A percentile compares a stretch with the other conserved stretches of the same genome.
phyloP scores from a whole-genome alignment of 176 grass and related monocot genomes.

The Panicum miliaceum region DNA sequence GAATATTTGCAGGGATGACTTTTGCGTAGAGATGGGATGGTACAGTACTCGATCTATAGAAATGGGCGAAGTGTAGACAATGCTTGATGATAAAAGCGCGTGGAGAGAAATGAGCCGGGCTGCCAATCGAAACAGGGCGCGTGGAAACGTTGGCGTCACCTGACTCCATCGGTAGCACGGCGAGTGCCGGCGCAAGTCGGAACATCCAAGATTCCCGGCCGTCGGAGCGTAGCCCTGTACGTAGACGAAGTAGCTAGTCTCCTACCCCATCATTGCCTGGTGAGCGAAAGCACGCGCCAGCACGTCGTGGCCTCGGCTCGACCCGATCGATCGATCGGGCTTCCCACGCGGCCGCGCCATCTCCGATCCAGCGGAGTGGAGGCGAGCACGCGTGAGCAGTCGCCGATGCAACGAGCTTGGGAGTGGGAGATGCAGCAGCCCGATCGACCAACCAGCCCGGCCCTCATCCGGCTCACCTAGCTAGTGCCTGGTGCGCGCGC shows the following conservation, averaged over 20 bases:
- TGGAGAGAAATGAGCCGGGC: neutral
- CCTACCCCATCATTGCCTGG: neutral
- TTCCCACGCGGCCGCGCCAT: neutral
- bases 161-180: neutral
- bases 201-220: conserved; percentile 4
- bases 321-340: neutral
- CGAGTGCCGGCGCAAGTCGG: neutral
- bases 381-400: conserved; percentile 22
- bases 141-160: neutral
- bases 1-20: conserved; percentile 20
- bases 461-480: too few relatives aligned
- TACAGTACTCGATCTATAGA: neutral
- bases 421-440: neutral
- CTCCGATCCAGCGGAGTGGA: neutral
- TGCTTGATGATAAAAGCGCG: neutral
- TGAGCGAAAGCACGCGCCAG: neutral
- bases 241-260: neutral
- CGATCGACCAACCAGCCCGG: too few relatives aligned
- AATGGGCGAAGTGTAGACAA: neutral
- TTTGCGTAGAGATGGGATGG: conserved; percentile 7
- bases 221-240: neutral
- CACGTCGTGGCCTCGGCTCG: neutral
- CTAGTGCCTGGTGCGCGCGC: neutral
- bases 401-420: neutral
- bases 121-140: neutral